Evolutionary conservation across 306 rosid genomes (phyloP).

Genomic region (Vachellia collinsii): DNA sequence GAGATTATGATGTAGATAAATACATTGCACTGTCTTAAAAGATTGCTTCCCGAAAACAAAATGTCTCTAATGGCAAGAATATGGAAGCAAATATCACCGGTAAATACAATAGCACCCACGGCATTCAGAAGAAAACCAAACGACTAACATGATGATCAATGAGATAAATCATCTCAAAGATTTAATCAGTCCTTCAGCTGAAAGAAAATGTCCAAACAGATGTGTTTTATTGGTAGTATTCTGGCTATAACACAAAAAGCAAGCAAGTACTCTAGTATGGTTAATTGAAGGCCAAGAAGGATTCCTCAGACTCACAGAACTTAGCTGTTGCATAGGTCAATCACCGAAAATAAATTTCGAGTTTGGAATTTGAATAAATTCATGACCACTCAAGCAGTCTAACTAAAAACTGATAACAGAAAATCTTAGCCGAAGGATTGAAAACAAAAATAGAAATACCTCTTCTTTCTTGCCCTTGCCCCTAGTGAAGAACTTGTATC

Average conservation of each 20-base stretch:
- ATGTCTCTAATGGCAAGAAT: constrained; percentile 21
- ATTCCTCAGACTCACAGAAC: constrained; percentile 1
- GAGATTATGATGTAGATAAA: background rate
- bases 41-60: constrained; percentile 7
- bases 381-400: background rate
- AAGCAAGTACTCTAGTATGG: background rate
- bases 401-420: constrained; percentile 17
- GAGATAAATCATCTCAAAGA: constrained; percentile 23
- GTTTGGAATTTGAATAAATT: constrained; percentile 12
- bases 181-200: background rate
- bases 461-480: constrained; percentile 89
- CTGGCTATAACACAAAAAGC: constrained; percentile 2
- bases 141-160: background rate
- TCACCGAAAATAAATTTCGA: constrained; percentile 5
- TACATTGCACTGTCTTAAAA: background rate
- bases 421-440: background rate
- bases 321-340: constrained; percentile 20
- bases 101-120: constrained; percentile 9
- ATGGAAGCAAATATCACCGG: constrained; percentile 12
- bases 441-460: constrained; percentile 53
- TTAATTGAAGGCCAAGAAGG: background rate
- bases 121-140: constrained; percentile 25
- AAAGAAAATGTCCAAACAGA: constrained; percentile 23
- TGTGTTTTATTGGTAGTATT: background rate
- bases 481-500: constrained; percentile 66